Percentiles rank a stretch among this genome's conserved stretches.
Conservation (phyloP, 306 rosid species). For the Pyrus communis region DNA sequence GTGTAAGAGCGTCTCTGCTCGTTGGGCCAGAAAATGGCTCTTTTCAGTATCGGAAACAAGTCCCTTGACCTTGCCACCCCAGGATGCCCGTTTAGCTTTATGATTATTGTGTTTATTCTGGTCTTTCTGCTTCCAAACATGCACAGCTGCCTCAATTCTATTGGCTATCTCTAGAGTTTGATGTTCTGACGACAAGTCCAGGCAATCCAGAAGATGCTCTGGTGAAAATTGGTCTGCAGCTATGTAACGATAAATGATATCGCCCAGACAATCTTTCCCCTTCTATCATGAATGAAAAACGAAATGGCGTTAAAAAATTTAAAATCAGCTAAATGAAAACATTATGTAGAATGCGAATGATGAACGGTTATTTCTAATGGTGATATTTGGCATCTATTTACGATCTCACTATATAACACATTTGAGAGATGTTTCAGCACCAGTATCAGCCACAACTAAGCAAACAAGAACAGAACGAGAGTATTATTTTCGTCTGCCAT, state of each 20-base stretch:
- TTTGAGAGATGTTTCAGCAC: no score
- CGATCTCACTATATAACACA: no score
- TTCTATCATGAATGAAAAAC: constrained; percentile 42
- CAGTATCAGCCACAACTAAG: no score
- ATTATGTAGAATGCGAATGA: background rate
- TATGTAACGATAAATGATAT: constrained; percentile 71
- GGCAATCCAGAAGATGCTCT: constrained; percentile 68
- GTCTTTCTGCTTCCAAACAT: constrained; percentile 79
- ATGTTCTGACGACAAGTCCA: constrained; percentile 92
- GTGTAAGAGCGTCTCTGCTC: constrained; percentile 74
- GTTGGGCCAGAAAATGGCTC: constrained; percentile 45
- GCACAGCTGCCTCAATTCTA: constrained; percentile 77
- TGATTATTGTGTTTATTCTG: constrained; percentile 39
- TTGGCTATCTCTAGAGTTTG: constrained; percentile 74
- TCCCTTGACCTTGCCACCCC: constrained; percentile 95
- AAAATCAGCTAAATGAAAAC: background rate
- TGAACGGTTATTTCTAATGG: no score
- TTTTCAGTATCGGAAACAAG: constrained; percentile 58
- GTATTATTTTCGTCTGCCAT: no score
- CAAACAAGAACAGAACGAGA: no score
- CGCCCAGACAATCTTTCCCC: constrained; percentile 86
- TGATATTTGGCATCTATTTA: no score
- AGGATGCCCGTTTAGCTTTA: constrained; percentile 54
- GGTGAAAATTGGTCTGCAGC: constrained; percentile 64
- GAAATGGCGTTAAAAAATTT: background rate